Evolutionary conservation across 208 protist species (phyloP).

Genomic region (Herpetomonas samuelpessoai): DNA sequence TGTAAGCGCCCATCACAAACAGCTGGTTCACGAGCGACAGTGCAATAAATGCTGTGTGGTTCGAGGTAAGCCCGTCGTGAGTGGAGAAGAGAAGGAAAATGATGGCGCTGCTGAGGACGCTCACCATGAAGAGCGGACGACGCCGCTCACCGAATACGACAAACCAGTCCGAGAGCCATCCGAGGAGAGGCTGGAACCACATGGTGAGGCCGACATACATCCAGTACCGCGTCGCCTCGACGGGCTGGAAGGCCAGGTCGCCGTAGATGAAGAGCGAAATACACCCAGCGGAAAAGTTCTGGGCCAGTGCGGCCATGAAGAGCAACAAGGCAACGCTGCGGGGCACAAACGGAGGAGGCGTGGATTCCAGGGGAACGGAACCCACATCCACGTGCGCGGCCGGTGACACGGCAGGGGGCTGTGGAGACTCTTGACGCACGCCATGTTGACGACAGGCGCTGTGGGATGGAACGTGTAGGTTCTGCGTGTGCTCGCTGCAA

Average conservation of each 20-base stretch:
- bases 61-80: conserved; percentile 1
- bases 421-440: no score
- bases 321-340: conserved; percentile 29
- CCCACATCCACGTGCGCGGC: no score
- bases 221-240: conserved; percentile 37
- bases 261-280: conserved; percentile 35
- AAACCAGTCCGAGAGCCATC: conserved; percentile 33
- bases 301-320: conserved; percentile 21
- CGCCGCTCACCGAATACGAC: conserved; percentile 36
- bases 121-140: conserved; percentile 34
- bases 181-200: conserved; percentile 30
- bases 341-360: conserved; percentile 20
- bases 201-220: conserved; percentile 30
- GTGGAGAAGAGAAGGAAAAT: conserved; percentile 26
- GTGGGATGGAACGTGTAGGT: no score
- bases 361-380: no score
- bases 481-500: no score
- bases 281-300: conserved; percentile 25
- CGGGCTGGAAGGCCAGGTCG: conserved; percentile 21
- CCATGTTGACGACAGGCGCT: no score
- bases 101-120: conserved; percentile 15
- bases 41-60: conserved; percentile 17
- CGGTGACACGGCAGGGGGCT: no score
- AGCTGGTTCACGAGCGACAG: conserved; percentile 28
- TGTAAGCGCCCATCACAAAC: conserved; percentile 40